These are phyloP conservation scores for Sclerotinia glacialis DNA, from an alignment of 2,329 filamentous ascomycete species.

Conservation along the genomic window DNA sequence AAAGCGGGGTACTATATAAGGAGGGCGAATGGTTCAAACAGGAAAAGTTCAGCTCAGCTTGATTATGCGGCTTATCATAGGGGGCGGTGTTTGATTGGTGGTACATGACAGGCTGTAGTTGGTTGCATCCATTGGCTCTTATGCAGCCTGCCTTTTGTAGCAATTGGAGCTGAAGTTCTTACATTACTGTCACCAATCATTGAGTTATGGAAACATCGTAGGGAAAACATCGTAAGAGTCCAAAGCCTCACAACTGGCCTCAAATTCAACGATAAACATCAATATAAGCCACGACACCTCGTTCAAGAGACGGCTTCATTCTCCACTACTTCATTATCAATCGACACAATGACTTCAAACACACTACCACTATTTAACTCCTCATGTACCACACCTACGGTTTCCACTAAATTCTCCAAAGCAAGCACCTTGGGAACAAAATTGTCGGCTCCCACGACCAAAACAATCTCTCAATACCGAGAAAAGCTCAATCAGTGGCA, in stretches of 20 bases:
- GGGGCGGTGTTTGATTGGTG: not conserved
- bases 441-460: not conserved
- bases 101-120: not conserved
- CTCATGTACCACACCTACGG: not conserved
- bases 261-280: not conserved
- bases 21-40: constrained; percentile 23
- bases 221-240: not conserved
- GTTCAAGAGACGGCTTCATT: not conserved
- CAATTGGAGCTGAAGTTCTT: not conserved
- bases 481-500: not conserved
- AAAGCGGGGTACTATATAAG: constrained; percentile 20
- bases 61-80: not conserved
- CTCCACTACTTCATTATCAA: not conserved
- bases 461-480: not conserved
- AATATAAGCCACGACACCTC: not conserved
- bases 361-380: constrained; percentile 7
- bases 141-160: not conserved
- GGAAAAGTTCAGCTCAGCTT: constrained; percentile 7
- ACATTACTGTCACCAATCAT: not conserved
- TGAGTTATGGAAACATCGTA: not conserved
- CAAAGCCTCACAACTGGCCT: not conserved
- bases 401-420: not conserved
- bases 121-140: not conserved
- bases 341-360: not conserved
- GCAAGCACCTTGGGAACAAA: not conserved